Evolutionary conservation across 805 yeast species (phyloP).

Genomic region (Candida yuanshanica): DNA sequence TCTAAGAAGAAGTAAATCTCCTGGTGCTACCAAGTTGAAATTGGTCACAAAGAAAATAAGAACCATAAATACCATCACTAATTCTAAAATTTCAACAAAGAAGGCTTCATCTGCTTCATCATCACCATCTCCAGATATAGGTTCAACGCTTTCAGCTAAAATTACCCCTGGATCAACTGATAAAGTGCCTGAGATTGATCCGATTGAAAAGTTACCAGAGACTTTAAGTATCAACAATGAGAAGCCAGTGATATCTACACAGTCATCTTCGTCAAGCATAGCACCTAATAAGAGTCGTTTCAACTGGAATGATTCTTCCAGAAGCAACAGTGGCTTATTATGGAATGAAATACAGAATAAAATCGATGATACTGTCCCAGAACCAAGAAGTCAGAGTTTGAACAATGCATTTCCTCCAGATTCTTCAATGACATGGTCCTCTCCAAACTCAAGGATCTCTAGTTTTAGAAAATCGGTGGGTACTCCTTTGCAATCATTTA

Average conservation of each 20-base stretch:
- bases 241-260: neutral
- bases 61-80: constrained; percentile 3
- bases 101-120: neutral
- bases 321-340: neutral
- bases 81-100: constrained; percentile 1
- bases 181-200: constrained; percentile 1
- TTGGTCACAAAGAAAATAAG: constrained; percentile 15
- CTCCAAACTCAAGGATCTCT: constrained; percentile 22
- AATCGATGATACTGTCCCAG: neutral
- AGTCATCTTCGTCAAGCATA: neutral
- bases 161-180: neutral
- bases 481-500: constrained; percentile 14
- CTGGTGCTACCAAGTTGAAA: constrained; percentile 18
- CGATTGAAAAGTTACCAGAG: constrained; percentile 7
- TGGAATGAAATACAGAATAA: constrained; percentile 5
- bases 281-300: neutral
- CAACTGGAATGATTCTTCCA: constrained; percentile 5
- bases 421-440: constrained; percentile 13
- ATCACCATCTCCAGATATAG: neutral
- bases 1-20: constrained; percentile 9
- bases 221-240: constrained; percentile 3
- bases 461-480: constrained; percentile 20
- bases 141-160: neutral
- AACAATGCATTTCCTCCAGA: constrained; percentile 1
- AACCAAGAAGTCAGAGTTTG: constrained; percentile 1